These are phyloP conservation scores for Physocladia obscura DNA, from an alignment of 192 early-diverging fungal genomes.

Conservation along the genomic window DNA sequence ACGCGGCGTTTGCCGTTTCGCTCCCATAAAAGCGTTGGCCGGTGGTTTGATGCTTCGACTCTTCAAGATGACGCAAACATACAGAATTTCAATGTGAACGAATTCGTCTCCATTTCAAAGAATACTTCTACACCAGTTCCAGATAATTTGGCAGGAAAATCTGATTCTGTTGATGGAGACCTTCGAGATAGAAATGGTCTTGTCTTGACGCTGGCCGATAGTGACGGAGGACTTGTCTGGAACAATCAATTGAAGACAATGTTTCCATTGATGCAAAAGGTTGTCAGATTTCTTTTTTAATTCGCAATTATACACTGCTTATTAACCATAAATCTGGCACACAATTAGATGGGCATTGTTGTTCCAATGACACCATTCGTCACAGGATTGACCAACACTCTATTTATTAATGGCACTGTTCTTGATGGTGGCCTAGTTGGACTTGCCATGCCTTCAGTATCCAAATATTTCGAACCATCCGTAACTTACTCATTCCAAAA, in stretches of 20 bases:
- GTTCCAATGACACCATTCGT: conserved; percentile 23
- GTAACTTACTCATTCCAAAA: neutral
- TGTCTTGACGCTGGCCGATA: conserved; percentile 1
- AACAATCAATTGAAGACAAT: neutral
- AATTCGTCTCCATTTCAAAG: conserved; percentile 7
- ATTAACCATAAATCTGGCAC: neutral
- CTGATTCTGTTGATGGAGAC: neutral
- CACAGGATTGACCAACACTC: conserved; percentile 10
- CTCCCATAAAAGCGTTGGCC: neutral
- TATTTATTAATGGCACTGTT: neutral
- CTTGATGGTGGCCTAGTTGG: conserved; percentile 13
- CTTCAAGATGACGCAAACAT: neutral
- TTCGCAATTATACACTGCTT: neutral
- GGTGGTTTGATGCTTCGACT: conserved; percentile 20
- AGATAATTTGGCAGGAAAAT: neutral
- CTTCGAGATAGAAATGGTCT: neutral
- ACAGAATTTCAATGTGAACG: neutral
- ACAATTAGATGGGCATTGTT: conserved; percentile 20
- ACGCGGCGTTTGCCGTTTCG: neutral
- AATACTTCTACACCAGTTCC: neutral
- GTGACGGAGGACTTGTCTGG: conserved; percentile 8
- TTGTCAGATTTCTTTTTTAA: neutral
- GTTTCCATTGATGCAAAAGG: neutral
- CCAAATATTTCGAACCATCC: no score
- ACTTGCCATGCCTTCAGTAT: neutral